Evolutionary conservation across 2,329 filamentous ascomycete genomes (phyloP), one percentile per base, ranked within the genome.

Genomic region (Fusarium sp.): DNA sequence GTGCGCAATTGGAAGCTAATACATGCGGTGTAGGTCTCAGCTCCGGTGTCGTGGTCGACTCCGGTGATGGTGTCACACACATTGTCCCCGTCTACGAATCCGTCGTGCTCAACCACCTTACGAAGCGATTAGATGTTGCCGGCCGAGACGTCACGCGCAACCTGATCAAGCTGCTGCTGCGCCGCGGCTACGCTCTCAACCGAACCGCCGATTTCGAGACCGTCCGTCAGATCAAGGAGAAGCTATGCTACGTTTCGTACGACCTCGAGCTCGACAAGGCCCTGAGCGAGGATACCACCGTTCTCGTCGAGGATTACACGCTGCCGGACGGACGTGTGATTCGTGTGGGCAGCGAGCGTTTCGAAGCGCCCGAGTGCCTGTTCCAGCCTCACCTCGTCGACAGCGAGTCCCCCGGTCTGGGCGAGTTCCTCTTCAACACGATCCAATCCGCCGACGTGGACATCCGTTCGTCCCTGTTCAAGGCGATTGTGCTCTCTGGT

Each of bases 41-140:
- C 80, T 94, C 92, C 11, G 96, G 96, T 79, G 96, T 99, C n/a
- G 96, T 99, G 15, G 96, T 99, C 72, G 96, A 99, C 83, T 98
- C 95, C 10, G 96, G 96, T 77, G 96, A 99, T 76, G 96, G 96
- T 83, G 96, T 99, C 76, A 99, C 96, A 42, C 96, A 99, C 81
- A 97, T 99, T 78, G 95, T 99, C 20, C 96, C 96, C 59, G 96
- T 99, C 51, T 99, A 98, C 85, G 96, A 99, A 84, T 97, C 94
- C 57, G 96, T 97, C 46, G 96, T 99, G 20, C 90, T 99, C 74
- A 98, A 98, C 84, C 96, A 99, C 81, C 91, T 98, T 52, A 99
- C 95, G 54, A 90, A 93, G 73, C 90, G 96, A 75, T 88, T 99
- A 74, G 96, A 99, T 77, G 96, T 99, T 49, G 96, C 96, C 25